Evolutionary conservation across 2,329 filamentous ascomycete genomes (phyloP).

Genomic region (Alternaria brassicicola): DNA sequence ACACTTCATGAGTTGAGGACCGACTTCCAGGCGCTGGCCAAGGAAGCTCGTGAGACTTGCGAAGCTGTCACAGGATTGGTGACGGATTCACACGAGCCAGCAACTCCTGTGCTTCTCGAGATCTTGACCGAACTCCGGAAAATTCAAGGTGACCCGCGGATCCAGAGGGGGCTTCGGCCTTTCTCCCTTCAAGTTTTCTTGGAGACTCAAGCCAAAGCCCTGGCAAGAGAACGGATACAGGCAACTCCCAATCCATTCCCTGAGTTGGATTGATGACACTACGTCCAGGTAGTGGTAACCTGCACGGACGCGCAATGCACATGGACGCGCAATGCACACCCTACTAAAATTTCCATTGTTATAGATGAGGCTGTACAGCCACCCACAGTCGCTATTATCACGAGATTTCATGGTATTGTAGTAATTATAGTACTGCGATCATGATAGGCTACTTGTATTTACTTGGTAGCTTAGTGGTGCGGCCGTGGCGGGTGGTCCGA

Average conservation of each 20-base stretch:
- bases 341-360: too few species aligned
- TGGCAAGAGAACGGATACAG: slow-evolving; percentile 18
- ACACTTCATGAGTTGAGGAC: slow-evolving; percentile 14
- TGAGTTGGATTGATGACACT: slow-evolving; percentile 20
- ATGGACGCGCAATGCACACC: too few species aligned
- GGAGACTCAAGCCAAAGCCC: slow-evolving; percentile 11
- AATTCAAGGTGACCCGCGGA: neutral
- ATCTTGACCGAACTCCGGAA: slow-evolving; percentile 11
- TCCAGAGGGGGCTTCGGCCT: slow-evolving; percentile 16
- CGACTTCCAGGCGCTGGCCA: slow-evolving; percentile 10
- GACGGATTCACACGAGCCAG: neutral
- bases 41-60: slow-evolving; percentile 7
- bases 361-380: too few species aligned
- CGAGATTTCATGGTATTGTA: too few species aligned
- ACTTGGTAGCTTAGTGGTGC: too few species aligned
- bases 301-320: too few species aligned
- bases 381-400: too few species aligned
- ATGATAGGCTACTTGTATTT: too few species aligned
- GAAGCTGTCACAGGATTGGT: slow-evolving; percentile 3
- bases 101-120: slow-evolving; percentile 8
- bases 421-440: too few species aligned
- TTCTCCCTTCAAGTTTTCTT: slow-evolving; percentile 10
- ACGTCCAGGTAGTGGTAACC: neutral
- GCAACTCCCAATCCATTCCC: slow-evolving; percentile 18
- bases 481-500: too few species aligned